Evolutionary conservation across 257 asterid species (phyloP).

Genomic region (Solanum sejunctum): DNA sequence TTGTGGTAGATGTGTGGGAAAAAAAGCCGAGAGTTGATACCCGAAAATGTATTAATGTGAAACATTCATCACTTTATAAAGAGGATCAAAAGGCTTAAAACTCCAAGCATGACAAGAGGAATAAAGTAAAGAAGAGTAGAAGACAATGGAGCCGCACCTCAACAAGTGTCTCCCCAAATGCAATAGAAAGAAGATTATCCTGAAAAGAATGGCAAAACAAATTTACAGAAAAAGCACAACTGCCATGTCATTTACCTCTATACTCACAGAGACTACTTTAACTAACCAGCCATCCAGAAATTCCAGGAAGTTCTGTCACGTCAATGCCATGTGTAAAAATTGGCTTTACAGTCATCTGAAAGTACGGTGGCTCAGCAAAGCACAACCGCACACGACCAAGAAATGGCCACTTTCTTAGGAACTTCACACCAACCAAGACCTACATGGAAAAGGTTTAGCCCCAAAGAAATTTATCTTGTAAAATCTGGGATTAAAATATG

Average conservation of each 20-base stretch:
- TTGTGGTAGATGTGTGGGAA: neutral
- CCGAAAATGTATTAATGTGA: neutral
- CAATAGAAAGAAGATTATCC: slow-evolving; percentile 87
- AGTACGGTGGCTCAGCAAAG: slow-evolving; percentile 89
- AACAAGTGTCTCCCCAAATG: slow-evolving; percentile 94
- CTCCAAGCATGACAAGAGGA: neutral
- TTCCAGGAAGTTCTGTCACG: slow-evolving; percentile 95
- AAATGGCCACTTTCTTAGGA: slow-evolving; percentile 72
- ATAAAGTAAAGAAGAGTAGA: neutral
- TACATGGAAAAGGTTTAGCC: slow-evolving; percentile 16
- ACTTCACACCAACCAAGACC: slow-evolving; percentile 91
- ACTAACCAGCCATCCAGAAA: slow-evolving; percentile 97
- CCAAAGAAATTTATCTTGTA: neutral
- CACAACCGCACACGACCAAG: slow-evolving; percentile 82
- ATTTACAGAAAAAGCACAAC: neutral
- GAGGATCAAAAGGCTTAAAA: neutral
- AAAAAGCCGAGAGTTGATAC: neutral
- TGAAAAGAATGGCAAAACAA: slow-evolving; percentile 10
- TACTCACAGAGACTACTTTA: neutral
- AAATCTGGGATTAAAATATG: neutral
- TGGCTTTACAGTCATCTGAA: slow-evolving; percentile 96
- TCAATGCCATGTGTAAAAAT: slow-evolving; percentile 78
- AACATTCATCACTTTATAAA: neutral
- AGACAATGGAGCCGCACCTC: slow-evolving; percentile 35
- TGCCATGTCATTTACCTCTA: neutral